Percentiles rank a stretch among this genome's conserved stretches.
phyloP scores from a whole-genome alignment of 2,329 filamentous ascomycete genomes.

The Neofusicoccum cordaticola region DNA sequence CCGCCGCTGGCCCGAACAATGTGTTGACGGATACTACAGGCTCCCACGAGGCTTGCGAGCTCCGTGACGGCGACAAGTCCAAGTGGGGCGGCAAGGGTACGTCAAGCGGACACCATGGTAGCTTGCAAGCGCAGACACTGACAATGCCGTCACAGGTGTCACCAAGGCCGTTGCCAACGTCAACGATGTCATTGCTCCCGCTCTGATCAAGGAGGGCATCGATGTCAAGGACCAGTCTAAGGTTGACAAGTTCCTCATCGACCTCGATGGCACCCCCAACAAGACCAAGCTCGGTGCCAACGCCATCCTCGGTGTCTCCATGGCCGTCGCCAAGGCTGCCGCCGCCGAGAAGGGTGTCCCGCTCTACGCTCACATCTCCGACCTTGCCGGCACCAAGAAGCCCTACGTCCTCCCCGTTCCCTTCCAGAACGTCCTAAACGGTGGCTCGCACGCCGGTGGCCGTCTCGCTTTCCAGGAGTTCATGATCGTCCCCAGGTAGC shows the following conservation, averaged over 20 bases:
- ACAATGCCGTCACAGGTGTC: slow-evolving; percentile 39
- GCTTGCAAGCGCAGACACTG: not conserved
- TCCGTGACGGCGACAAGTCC: slow-evolving; percentile 53
- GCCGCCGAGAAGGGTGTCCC: slow-evolving; percentile 55
- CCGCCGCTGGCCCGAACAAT: slow-evolving; percentile 8
- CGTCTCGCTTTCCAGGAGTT: slow-evolving; percentile 65
- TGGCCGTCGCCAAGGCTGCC: slow-evolving; percentile 58
- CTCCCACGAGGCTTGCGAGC: slow-evolving; percentile 53
- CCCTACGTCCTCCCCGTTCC: slow-evolving; percentile 57
- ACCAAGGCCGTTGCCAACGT: slow-evolving; percentile 56
- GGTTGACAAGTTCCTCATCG: slow-evolving; percentile 53
- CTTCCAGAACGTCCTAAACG: slow-evolving; percentile 60
- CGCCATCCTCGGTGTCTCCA: slow-evolving; percentile 59
- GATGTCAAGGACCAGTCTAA: slow-evolving; percentile 55
- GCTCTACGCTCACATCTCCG: slow-evolving; percentile 57
- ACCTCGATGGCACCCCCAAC: slow-evolving; percentile 58
- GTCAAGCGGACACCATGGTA: slow-evolving; percentile 12
- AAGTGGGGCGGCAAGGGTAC: slow-evolving; percentile 54
- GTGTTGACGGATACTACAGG: slow-evolving; percentile 27
- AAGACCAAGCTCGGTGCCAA: slow-evolving; percentile 60
- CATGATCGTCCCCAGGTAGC: slow-evolving; percentile 53
- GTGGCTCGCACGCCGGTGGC: slow-evolving; percentile 93
- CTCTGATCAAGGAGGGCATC: slow-evolving; percentile 52
- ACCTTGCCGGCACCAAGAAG: slow-evolving; percentile 52
- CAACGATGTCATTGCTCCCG: slow-evolving; percentile 54